Conservation (phyloP, 2,329 filamentous ascomycete species). For the Elsinoe batatas region DNA sequence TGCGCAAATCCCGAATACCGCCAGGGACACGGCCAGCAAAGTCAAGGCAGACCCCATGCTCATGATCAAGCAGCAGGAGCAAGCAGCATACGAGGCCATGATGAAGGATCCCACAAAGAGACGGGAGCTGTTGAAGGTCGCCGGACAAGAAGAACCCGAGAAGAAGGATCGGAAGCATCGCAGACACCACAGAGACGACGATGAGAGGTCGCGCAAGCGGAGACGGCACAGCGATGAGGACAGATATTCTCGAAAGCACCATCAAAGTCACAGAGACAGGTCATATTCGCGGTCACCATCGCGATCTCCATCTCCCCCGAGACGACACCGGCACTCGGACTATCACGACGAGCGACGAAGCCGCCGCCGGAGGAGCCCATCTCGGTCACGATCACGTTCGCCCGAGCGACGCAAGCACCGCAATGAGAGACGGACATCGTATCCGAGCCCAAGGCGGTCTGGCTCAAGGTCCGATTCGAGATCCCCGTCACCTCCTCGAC, state of each 20-base stretch:
- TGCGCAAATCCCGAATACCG: constrained; percentile 58
- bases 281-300: constrained; percentile 21
- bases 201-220: constrained; percentile 26
- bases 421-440: constrained; percentile 24
- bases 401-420: constrained; percentile 29
- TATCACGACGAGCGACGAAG: constrained; percentile 18
- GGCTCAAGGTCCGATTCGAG: constrained; percentile 28
- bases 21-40: constrained; percentile 73
- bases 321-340: constrained; percentile 21
- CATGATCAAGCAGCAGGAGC: constrained; percentile 84
- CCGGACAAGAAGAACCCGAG: constrained; percentile 24
- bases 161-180: constrained; percentile 22
- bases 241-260: constrained; percentile 23
- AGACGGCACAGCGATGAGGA: constrained; percentile 28
- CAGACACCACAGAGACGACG: constrained; percentile 25
- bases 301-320: constrained; percentile 19
- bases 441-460: constrained; percentile 27
- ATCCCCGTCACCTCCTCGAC: constrained; percentile 20
- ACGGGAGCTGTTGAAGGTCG: constrained; percentile 52
- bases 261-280: constrained; percentile 21
- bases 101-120: constrained; percentile 66
- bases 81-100: constrained; percentile 46
- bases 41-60: constrained; percentile 84
- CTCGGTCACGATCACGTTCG: constrained; percentile 28
- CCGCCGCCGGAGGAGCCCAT: neutral